Base-by-base conservation (phyloP, 2,329 filamentous ascomycete genomes). In the Trichoderma sp. region DNA sequence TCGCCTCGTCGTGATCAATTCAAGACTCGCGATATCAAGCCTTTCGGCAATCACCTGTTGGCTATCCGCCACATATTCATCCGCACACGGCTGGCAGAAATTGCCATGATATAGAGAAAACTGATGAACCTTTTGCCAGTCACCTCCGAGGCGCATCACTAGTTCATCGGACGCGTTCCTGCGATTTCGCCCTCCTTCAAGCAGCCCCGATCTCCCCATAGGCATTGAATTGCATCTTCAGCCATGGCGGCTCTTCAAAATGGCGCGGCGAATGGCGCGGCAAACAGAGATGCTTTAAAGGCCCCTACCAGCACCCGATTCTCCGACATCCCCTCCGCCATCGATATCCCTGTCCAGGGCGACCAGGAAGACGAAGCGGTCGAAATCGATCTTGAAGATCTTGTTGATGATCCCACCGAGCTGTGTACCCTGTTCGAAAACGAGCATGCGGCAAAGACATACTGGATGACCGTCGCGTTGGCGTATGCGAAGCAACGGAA, bases 401-500 rank as follows among this genome's bases (percentile, higher is more conserved):
- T 97, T 45, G 88, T 94, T 69, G 95, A 98, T 78, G 95, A 98
- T 76, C 92, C 93, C 22, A 97, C 92, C 56, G 95, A 99, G 81
- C 86, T 99, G 5, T 99, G 95, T 79, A 95, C 92, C 34, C 86
- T 99, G 60, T 89, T 99, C 71, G 94, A 99, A 81, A 97, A 95
- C 76, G 96, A 99, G 79, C 89, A 90, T 75, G 94, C 93, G 17
- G 91, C 92, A 42, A 93, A 94, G 74, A 92, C 90, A 63, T 96
- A 96, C 73, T 99, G 96, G 96, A 94, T 99, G 84, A 94, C 93
- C n/a, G 95, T 98, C 72, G 92, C 96, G 50, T 85, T 98, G 68
- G 94, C 94, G 57, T 99, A 99, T 76, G 94, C 95, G 48, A 99
- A 98, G 82, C 93, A 97, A 81, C 90, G 90, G 76, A 97, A 97